Percentiles rank a stretch among this genome's conserved stretches.
Evolutionary conservation across 2,329 filamentous ascomycete genomes (phyloP).

Genomic region (Diaporthe caulivora): DNA sequence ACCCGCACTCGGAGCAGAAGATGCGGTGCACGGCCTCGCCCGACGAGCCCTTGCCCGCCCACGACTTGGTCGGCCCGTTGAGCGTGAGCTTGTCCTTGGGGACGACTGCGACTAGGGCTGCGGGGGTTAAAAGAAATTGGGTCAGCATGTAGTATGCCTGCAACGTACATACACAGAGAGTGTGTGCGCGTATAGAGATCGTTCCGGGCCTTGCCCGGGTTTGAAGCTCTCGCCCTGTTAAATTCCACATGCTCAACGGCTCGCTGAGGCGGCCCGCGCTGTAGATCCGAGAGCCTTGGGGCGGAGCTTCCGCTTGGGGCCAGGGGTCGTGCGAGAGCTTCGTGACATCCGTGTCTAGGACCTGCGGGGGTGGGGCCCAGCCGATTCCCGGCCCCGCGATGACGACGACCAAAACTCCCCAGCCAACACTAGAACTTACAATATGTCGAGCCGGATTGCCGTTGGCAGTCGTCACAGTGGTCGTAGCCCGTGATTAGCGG

Average conservation of each 20-base stretch:
- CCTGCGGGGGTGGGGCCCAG: conserved; percentile 37
- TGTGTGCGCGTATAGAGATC: neutral
- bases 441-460: conserved; percentile 77
- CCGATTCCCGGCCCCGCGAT: conserved; percentile 20
- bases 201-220: neutral
- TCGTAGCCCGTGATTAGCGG: conserved; percentile 73
- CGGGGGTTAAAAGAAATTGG: neutral
- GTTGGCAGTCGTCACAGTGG: conserved; percentile 80
- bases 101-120: conserved; percentile 75
- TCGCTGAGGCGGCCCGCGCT: neutral
- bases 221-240: neutral
- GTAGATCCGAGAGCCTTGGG: conserved; percentile 3
- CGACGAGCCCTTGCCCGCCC: conserved; percentile 68
- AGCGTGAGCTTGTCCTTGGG: conserved; percentile 75
- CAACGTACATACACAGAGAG: neutral
- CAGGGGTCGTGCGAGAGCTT: conserved; percentile 27
- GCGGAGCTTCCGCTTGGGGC: neutral
- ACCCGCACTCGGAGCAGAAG: conserved; percentile 78
- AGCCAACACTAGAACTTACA: conserved; percentile 57
- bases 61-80: conserved; percentile 75
- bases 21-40: conserved; percentile 75
- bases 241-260: conserved; percentile 3
- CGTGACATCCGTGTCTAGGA: neutral
- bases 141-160: neutral
- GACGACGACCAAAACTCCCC: conserved; percentile 28